Evolutionary conservation across 2,329 filamentous ascomycete genomes (phyloP).

Genomic region (Niveomyces coronatus): DNA sequence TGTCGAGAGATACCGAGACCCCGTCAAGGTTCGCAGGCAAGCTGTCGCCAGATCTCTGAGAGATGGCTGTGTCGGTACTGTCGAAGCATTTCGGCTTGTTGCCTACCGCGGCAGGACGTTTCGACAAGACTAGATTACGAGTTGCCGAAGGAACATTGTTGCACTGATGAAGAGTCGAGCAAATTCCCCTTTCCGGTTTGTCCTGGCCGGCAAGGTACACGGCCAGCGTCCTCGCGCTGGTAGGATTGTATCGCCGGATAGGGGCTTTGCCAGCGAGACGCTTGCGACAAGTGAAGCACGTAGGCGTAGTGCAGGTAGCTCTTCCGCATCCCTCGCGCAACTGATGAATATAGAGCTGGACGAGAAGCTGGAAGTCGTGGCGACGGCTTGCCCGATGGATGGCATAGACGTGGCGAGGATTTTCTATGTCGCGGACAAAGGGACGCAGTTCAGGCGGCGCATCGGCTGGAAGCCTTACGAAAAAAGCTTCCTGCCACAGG

Average conservation of each 20-base stretch:
- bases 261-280: slow-evolving; percentile 56
- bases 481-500: slow-evolving; percentile 52
- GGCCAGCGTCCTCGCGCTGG: slow-evolving; percentile 73
- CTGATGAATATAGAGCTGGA: slow-evolving; percentile 64
- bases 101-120: slow-evolving; percentile 17
- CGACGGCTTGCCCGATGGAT: slow-evolving; percentile 51
- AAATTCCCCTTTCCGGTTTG: slow-evolving; percentile 61
- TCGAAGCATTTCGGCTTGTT: slow-evolving; percentile 33
- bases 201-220: slow-evolving; percentile 72
- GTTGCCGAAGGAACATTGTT: slow-evolving; percentile 34
- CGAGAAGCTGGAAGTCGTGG: slow-evolving; percentile 54
- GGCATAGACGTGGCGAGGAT: slow-evolving; percentile 50
- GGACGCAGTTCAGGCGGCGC: slow-evolving; percentile 48
- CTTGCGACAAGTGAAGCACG: slow-evolving; percentile 70
- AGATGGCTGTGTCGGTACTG: slow-evolving; percentile 14
- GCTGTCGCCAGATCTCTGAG: background rate
- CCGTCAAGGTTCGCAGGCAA: background rate
- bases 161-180: slow-evolving; percentile 37
- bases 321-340: slow-evolving; percentile 72
- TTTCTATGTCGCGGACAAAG: slow-evolving; percentile 47
- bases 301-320: slow-evolving; percentile 58
- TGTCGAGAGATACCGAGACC: background rate
- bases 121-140: slow-evolving; percentile 35
- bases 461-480: slow-evolving; percentile 48
- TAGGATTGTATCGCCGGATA: slow-evolving; percentile 66